These are phyloP conservation scores for Cordia subcordata DNA, from an alignment of 257 asterid species.

Conservation along the genomic window DNA sequence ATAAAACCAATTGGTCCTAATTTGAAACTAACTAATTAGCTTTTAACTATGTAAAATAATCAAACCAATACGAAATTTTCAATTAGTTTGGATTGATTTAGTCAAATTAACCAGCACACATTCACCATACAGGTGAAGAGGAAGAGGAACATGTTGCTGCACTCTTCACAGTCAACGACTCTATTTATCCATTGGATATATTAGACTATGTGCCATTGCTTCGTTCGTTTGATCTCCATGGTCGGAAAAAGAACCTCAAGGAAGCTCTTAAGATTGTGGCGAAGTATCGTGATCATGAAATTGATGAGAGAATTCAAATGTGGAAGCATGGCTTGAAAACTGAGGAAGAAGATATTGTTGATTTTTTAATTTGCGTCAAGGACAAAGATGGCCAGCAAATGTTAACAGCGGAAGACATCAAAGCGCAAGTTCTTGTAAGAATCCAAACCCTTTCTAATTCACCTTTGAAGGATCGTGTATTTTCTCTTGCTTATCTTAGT, in stretches of 20 bases:
- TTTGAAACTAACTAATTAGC: too few relatives aligned
- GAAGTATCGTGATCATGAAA: slow-evolving; percentile 9
- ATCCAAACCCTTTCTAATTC: too few relatives aligned
- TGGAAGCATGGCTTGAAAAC: slow-evolving; percentile 3
- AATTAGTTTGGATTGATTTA: too few relatives aligned
- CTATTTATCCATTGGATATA: slow-evolving; percentile 8
- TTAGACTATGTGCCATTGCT: slow-evolving; percentile 8
- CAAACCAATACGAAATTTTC: too few relatives aligned
- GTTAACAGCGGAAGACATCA: slow-evolving; percentile 6
- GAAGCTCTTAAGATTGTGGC: neutral
- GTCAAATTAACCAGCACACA: too few relatives aligned
- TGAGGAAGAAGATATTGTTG: slow-evolving; percentile 9
- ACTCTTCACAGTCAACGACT: neutral
- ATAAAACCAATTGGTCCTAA: too few relatives aligned
- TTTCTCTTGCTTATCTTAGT: too few relatives aligned
- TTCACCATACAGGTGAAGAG: too few relatives aligned
- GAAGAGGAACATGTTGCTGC: slow-evolving; percentile 16
- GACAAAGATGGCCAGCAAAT: neutral
- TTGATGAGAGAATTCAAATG: slow-evolving; percentile 5
- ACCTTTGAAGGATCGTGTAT: too few relatives aligned
- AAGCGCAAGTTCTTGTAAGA: slow-evolving; percentile 6
- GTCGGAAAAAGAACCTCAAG: neutral
- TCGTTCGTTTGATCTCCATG: slow-evolving; percentile 5
- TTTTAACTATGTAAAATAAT: too few relatives aligned
- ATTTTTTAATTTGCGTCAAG: slow-evolving; percentile 2